Conservation (phyloP, 768 basidiomycete genomes). For the Lactifluus pinguis region DNA sequence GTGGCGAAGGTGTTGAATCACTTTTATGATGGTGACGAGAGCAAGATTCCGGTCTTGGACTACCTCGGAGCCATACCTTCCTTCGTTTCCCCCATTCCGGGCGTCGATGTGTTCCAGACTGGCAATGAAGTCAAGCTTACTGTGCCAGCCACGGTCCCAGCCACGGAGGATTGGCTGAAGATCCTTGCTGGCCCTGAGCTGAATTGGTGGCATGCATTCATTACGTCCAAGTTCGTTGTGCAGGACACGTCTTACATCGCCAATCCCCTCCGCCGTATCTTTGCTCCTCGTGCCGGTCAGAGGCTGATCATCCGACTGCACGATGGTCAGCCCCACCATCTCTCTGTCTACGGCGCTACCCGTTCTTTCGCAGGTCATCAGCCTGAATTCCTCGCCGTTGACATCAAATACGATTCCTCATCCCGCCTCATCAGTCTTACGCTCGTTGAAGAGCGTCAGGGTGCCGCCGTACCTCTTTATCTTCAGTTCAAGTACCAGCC, state of each 20-base stretch:
- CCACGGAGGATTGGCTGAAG: conserved; percentile 69
- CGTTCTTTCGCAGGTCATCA: conserved; percentile 74
- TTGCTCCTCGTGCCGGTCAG: conserved; percentile 74
- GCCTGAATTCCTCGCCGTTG: conserved; percentile 50
- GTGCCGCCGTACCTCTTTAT: conserved; percentile 65
- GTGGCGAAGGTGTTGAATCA: conserved; percentile 69
- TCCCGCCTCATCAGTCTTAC: conserved; percentile 57
- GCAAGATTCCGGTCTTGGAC: conserved; percentile 69
- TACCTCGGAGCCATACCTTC: conserved; percentile 60
- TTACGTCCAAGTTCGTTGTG: conserved; percentile 74
- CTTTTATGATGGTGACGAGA: conserved; percentile 68
- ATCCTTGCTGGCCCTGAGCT: conserved; percentile 72
- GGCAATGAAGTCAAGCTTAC: conserved; percentile 40
- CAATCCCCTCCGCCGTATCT: conserved; percentile 82
- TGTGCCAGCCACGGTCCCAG: conserved; percentile 46
- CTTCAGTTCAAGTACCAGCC: conserved; percentile 85
- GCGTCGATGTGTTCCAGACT: conserved; percentile 35
- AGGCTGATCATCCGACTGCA: conserved; percentile 51
- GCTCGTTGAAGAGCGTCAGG: conserved; percentile 76
- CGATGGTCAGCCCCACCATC: conserved; percentile 41
- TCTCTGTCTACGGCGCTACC: conserved; percentile 67
- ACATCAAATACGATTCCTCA: conserved; percentile 28
- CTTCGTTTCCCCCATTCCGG: conserved; percentile 31
- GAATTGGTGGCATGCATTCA: conserved; percentile 79
- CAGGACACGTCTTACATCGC: conserved; percentile 81